Evolutionary conservation across 257 asterid genomes (phyloP), one percentile per base, ranked within the genome.

Genomic region (Eustoma russellianum): DNA sequence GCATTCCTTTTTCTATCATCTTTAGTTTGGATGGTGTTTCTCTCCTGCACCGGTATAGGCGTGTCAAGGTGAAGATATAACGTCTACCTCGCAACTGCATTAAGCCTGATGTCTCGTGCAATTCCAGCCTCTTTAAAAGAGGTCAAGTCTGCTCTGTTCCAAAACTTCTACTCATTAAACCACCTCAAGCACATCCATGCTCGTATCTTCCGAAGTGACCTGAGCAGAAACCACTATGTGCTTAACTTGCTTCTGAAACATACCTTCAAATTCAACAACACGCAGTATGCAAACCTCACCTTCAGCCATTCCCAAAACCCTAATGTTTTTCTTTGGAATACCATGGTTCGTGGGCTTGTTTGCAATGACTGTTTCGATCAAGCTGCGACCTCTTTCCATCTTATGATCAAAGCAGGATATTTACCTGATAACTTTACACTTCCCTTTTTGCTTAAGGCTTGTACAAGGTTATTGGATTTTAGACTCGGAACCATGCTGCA

Each of bases 181-280:
- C 70, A 75, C 9, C 77, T 75, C 52, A 75, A 75, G 59, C 72
- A 67, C 70, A 34, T 71, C 19, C 70, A 75, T 8, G 75, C 63
- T 6, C 70, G 70, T n/a, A 64, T 75, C 62, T 19, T 75, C 40
- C 73, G 72, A 9, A 6, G 38, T 17, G 69, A 68, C 11, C 73
- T 75, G 38, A 40, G 61, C 17, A 74, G 64, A 40, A 65, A 61
- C 43, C 62, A 71, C 35, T 72, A 71, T 55, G 75, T 75, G 15
- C 46, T 75, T 1, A 75, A 75, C 73, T 1, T 49, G 11, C 49
- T 75, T 7, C 46, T 75, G 12, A 69, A 64, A 35, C 55, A 46
- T 19, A 33, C 75, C 50, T 65, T 71, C 55, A 66, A 75, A 55
- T 75, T 71, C 61, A 66, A 70, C 56, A 54, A 67, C 45, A 66